Base-by-base conservation (phyloP, 257 asterid species). In the Ilex aquifolium region DNA sequence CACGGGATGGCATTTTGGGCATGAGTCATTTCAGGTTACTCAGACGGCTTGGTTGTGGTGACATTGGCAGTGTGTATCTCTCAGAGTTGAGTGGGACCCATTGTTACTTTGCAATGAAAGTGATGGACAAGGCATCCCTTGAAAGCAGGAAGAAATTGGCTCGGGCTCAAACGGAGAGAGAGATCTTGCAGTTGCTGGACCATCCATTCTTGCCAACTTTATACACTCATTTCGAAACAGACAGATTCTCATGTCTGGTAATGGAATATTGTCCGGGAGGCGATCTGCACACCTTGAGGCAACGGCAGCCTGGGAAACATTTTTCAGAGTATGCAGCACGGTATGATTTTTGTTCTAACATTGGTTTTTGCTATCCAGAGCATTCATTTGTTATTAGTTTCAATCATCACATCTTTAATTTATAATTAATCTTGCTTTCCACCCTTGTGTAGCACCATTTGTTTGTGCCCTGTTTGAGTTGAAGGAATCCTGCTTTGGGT, bases 211-310 rank as follows among this genome's bases (percentile, higher is more conserved):
- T 81, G 74, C 86, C 86, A 9, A 81, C 86, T 61, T 65, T 81
- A 68, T 81, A 81, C 63, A 75, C 86, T 57, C 86, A 81, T 75
- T 81, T 81, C 77, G 86, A 77, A 69, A 77, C 83, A 0, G 81
- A 81, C 63, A 71, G 86, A 17, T 81, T 81, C 60, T 72, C 79
- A 11, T 81, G 86, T 62, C 75, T 81, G 75, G 86, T 81, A 6
- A 81, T 77, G 86, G 86, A 81, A 61, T 81, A 74, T 67, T 81
- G 86, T 69, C 86, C 86, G 21, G 86, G 86, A 36, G 86, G 86
- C 17, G 86, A 81, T 73, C 71, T 81, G 62, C 86, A 81, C 67
- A 69, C 83, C 36, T 61, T 81, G 61, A 72, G 86, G 62, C 81
- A 81, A 66, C 59, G 81, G 52, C 83, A 81, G 64, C 79, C 86